A percentile compares a stretch with the other conserved stretches of the same genome.
These are phyloP conservation scores for Xylaria palmicola DNA, from an alignment of 495 filamentous ascomycete species.

Conservation along the genomic window DNA sequence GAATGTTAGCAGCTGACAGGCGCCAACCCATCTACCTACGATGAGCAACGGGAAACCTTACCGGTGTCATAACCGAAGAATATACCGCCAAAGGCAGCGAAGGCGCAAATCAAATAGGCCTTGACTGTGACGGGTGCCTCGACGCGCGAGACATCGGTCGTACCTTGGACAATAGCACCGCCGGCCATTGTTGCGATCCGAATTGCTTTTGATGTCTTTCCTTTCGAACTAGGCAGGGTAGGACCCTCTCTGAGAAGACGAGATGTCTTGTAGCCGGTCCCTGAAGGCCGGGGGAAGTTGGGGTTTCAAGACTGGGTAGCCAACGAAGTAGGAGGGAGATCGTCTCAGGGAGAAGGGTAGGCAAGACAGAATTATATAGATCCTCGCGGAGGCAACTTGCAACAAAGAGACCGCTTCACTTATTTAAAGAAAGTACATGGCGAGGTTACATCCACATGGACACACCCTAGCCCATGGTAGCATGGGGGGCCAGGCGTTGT, in stretches of 20 bases:
- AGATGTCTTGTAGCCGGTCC: conserved; percentile 12
- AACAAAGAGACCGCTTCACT: conserved; percentile 1
- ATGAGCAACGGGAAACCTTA: conserved; percentile 33
- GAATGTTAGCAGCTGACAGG: conserved; percentile 56
- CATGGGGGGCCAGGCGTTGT: not conserved
- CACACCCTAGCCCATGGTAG: conserved; percentile 9
- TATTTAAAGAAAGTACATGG: conserved; percentile 14
- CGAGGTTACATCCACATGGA: conserved; percentile 16
- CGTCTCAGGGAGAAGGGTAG: conserved; percentile 10
- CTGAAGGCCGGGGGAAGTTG: not conserved
- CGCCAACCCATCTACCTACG: not conserved
- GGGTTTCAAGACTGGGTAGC: conserved; percentile 3
- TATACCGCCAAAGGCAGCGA: conserved; percentile 61
- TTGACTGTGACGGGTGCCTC: conserved; percentile 64
- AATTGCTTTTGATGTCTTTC: conserved; percentile 8
- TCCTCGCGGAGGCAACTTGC: no score
- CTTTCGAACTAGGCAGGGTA: conserved; percentile 8
- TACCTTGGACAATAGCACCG: conserved; percentile 35
- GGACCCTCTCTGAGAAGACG: conserved; percentile 7
- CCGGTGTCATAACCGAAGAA: conserved; percentile 60
- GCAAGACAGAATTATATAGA: conserved; percentile 17
- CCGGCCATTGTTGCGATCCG: conserved; percentile 33
- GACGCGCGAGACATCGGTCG: conserved; percentile 35
- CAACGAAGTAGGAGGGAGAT: not conserved
- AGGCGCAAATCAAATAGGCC: conserved; percentile 60